phyloP scores from a whole-genome alignment of 1,284 basidiomycete species.

The Tilletia caries region DNA sequence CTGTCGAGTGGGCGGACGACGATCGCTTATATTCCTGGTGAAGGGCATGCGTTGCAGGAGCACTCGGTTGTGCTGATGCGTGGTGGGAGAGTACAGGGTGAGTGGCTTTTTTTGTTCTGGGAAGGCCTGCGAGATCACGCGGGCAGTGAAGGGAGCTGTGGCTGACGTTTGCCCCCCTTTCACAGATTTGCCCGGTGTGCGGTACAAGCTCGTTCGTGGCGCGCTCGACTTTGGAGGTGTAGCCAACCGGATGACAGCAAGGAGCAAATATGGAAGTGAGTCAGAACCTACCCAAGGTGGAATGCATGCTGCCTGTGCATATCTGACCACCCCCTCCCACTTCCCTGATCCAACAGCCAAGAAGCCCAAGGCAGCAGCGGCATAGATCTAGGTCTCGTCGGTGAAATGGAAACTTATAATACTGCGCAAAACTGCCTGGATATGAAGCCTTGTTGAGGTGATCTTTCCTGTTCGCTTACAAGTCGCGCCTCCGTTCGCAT shows the following conservation, averaged over 20 bases:
- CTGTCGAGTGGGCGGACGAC: slow-evolving; percentile 82
- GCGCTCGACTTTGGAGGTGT: slow-evolving; percentile 89
- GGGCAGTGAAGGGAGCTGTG: too few species aligned
- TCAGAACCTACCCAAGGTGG: too few species aligned
- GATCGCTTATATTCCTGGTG: slow-evolving; percentile 92
- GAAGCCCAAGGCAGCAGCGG: slow-evolving; percentile 10
- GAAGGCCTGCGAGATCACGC: too few species aligned
- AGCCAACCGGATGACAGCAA: slow-evolving; percentile 71
- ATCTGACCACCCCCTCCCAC: background rate
- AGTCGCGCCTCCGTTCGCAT: too few species aligned
- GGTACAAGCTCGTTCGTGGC: slow-evolving; percentile 93
- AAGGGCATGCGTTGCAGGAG: slow-evolving; percentile 97
- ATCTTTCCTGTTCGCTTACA: too few species aligned
- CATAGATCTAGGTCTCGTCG: background rate
- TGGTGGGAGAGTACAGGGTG: slow-evolving; percentile 91
- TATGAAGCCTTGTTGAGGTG: too few species aligned
- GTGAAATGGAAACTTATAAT: too few species aligned
- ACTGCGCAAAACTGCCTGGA: too few species aligned
- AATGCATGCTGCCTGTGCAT: too few species aligned
- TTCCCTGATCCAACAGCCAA: background rate
- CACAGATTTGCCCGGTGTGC: slow-evolving; percentile 52
- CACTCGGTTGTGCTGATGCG: slow-evolving; percentile 90
- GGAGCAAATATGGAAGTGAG: slow-evolving; percentile 92
- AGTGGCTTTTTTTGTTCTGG: slow-evolving; percentile 59
- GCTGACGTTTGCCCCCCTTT: too few species aligned